These are phyloP conservation scores for Mycena olivaceomarginata DNA, from an alignment of 768 basidiomycete genomes.

Conservation along the genomic window DNA sequence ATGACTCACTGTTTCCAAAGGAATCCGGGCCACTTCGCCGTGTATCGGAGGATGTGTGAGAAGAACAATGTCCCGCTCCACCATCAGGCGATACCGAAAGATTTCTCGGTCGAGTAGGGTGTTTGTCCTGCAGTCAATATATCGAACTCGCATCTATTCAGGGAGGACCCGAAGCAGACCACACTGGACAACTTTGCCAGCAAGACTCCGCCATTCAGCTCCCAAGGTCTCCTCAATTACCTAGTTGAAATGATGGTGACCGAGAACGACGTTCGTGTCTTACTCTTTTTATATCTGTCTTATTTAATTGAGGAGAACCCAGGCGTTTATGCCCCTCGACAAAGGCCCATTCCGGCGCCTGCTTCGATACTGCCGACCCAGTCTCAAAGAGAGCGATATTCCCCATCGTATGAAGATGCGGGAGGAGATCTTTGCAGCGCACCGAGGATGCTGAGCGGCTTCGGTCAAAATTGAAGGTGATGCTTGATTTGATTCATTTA, in stretches of 20 bases:
- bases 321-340: slow-evolving; percentile 49
- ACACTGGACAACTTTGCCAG: slow-evolving; percentile 42
- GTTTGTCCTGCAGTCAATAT: too few relatives aligned
- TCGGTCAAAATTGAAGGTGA: slow-evolving; percentile 14
- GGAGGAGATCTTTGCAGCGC: slow-evolving; percentile 42
- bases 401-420: slow-evolving; percentile 47
- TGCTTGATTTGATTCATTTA: background rate
- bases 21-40: too few relatives aligned
- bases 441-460: slow-evolving; percentile 24
- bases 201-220: slow-evolving; percentile 39
- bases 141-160: too few relatives aligned
- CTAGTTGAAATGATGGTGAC: slow-evolving; percentile 46
- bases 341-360: slow-evolving; percentile 43
- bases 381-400: slow-evolving; percentile 43
- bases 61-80: too few relatives aligned
- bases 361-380: slow-evolving; percentile 44
- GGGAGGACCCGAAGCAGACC: too few relatives aligned
- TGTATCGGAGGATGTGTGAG: too few relatives aligned
- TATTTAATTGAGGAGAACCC: background rate
- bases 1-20: too few relatives aligned
- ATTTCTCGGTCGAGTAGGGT: too few relatives aligned
- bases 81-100: too few relatives aligned
- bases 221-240: slow-evolving; percentile 46
- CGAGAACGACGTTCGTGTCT: slow-evolving; percentile 40
- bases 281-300: background rate